Evolutionary conservation across 1,139 yeast genomes (phyloP), one percentile per base, ranked within the genome.

Genomic region (Debaryomycetaceae sp.): DNA sequence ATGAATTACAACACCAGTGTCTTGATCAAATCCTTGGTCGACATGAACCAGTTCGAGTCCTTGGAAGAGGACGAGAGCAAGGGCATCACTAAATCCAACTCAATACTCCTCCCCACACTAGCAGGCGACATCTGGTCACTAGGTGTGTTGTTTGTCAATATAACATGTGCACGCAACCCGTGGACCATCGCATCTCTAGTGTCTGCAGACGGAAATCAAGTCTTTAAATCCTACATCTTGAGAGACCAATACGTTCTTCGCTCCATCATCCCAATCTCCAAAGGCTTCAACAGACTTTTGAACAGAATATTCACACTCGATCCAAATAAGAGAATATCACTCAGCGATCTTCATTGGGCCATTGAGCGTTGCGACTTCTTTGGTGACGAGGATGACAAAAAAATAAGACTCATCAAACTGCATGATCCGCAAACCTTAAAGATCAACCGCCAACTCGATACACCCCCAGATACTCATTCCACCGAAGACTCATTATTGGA

Each of bases 121-220:
- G 79, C 87, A 7, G 89, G 92, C 38, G 97, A 89, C 57, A 77
- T 87, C 19, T 89, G 97, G 97, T 85, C 95, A 1, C 66, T 89
- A 40, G 95, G 94, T 3, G 83, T 89, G 22, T 81, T 89, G 29
- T 68, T 89, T 43, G 79, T 89, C 46, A 89, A 89, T 56, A 70
- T 89, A 38, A 75, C 87, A 11, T 87, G 95, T 52, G 82, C 88
- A 34, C 75, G 96, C 58, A 89, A 89, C 55, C 96, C 97, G 15
- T 89, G 97, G 97, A 78, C 88, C 41, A 79, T 83, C 49, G 96
- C 96, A 4, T 75, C 84, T 39, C 64, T 78, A 31, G 59, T 61
- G 5, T 77, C 76, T 34, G 87, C 82, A 52, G 67, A 75, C 34
- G 61, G 66, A 24, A 76, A 81, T 51, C 71, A 75, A 9, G 78